Evolutionary conservation across 2,329 filamentous ascomycete genomes (phyloP).

Genomic region (Colletotrichum echinochloae): DNA sequence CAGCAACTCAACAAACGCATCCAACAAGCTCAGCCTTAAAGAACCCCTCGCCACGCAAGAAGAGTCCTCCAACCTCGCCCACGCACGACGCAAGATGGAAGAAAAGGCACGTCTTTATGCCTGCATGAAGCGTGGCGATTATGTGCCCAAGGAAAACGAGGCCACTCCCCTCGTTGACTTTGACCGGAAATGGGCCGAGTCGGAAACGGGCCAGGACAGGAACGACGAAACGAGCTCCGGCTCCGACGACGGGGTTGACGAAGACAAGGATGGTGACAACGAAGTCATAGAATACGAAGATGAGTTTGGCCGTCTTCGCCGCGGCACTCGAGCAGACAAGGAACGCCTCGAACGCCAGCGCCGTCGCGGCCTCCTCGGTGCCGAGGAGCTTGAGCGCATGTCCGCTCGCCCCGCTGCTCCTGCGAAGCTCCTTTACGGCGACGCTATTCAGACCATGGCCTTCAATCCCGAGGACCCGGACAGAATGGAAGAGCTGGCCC

Average conservation of each 20-base stretch:
- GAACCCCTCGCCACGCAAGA: conserved; percentile 68
- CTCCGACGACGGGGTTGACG: conserved; percentile 52
- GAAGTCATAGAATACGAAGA: conserved; percentile 87
- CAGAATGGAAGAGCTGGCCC: conserved; percentile 82
- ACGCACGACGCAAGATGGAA: conserved; percentile 85
- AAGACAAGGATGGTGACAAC: conserved; percentile 59
- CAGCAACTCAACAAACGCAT: conserved; percentile 50
- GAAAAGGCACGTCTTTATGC: conserved; percentile 91
- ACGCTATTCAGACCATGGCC: conserved; percentile 84
- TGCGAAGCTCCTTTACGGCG: conserved; percentile 81
- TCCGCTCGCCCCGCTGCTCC: conserved; percentile 76
- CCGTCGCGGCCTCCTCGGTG: conserved; percentile 63
- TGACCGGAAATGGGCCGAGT: conserved; percentile 93
- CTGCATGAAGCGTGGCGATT: conserved; percentile 90
- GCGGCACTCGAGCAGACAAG: conserved; percentile 77
- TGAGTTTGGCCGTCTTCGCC: conserved; percentile 88
- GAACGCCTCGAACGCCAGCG: conserved; percentile 70
- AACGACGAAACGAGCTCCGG: conserved; percentile 64
- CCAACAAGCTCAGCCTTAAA: conserved; percentile 62
- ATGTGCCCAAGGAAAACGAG: conserved; percentile 74
- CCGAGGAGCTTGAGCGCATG: conserved; percentile 75
- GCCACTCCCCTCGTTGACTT: conserved; percentile 86
- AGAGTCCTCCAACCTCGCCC: conserved; percentile 75
- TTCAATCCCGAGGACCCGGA: conserved; percentile 81
- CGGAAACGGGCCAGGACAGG: conserved; percentile 57